These are phyloP conservation scores for Aspergillus aculeatus DNA, from an alignment of 2,329 filamentous ascomycete genomes.

Conservation along the genomic window DNA sequence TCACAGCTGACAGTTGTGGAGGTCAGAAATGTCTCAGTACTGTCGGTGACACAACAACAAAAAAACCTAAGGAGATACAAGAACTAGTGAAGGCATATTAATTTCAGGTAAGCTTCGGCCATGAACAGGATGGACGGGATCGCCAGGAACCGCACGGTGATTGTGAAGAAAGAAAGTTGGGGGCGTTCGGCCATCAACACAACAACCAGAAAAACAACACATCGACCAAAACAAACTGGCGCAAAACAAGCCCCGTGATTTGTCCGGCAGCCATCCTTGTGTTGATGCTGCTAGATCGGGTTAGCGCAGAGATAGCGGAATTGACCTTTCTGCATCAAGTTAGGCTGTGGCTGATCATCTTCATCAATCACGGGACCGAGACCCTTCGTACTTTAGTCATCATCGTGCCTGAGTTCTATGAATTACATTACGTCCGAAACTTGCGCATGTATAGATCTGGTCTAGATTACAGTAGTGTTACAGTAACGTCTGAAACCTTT, in stretches of 20 bases:
- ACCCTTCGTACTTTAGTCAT: too few relatives aligned
- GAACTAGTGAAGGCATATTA: too few relatives aligned
- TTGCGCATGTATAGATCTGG: neutral
- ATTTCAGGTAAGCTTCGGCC: neutral
- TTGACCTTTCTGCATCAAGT: too few relatives aligned
- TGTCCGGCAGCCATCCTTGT: neutral
- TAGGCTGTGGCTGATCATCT: neutral
- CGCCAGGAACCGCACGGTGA: neutral
- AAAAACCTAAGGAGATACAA: too few relatives aligned
- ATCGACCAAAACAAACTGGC: neutral
- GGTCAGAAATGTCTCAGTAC: neutral
- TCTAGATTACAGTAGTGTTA: neutral
- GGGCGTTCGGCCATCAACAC: slow-evolving; percentile 1
- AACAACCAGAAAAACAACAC: neutral
- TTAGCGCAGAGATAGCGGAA: neutral
- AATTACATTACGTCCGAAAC: too few relatives aligned
- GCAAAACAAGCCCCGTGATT: neutral
- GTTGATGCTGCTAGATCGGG: neutral
- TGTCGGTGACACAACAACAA: neutral
- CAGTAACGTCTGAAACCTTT: neutral
- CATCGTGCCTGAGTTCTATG: too few relatives aligned
- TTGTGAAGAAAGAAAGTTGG: neutral
- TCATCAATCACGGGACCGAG: too few relatives aligned
- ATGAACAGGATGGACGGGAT: neutral
- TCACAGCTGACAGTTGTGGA: neutral